Evolutionary conservation across 1,284 basidiomycete species (phyloP).

Genomic region (Anthracocystis panici-leucophaei): DNA sequence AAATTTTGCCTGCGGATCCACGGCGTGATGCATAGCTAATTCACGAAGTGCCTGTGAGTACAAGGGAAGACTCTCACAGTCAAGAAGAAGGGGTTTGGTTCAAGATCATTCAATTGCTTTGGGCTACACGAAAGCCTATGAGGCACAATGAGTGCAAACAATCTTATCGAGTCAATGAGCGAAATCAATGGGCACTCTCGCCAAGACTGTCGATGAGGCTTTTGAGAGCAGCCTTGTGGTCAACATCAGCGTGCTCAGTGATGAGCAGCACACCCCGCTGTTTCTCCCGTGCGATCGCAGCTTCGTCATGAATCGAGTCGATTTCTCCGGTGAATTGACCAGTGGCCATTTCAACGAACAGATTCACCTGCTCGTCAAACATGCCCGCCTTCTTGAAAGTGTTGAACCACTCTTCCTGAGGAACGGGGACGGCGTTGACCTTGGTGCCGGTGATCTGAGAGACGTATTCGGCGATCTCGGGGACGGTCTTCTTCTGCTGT

Average conservation of each 20-base stretch:
- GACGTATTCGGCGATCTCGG: slow-evolving; percentile 22
- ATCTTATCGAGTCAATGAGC: neutral
- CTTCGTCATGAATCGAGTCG: slow-evolving; percentile 10
- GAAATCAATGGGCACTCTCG: slow-evolving; percentile 1
- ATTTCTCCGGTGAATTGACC: slow-evolving; percentile 13
- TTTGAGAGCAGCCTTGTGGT: slow-evolving; percentile 21
- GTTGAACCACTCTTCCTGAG: slow-evolving; percentile 18
- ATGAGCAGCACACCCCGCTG: slow-evolving; percentile 21
- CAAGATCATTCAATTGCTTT: no score
- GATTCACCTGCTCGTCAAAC: slow-evolving; percentile 5
- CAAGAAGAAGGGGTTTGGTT: no score
- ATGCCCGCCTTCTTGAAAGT: slow-evolving; percentile 30
- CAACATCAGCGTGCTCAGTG: slow-evolving; percentile 14
- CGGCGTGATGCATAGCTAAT: no score
- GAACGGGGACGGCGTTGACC: slow-evolving; percentile 26
- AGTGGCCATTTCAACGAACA: slow-evolving; percentile 19
- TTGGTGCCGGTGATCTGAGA: slow-evolving; percentile 14
- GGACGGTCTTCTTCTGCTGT: slow-evolving; percentile 17
- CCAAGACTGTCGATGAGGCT: slow-evolving; percentile 4
- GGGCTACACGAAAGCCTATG: no score
- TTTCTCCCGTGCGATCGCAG: slow-evolving; percentile 15
- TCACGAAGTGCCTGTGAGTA: no score
- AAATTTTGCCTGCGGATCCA: no score
- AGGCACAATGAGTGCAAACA: no score
- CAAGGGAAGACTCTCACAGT: no score